These are phyloP conservation scores for Cynara cardunculus DNA, from an alignment of 129 eudicot species.

Conservation along the genomic window DNA sequence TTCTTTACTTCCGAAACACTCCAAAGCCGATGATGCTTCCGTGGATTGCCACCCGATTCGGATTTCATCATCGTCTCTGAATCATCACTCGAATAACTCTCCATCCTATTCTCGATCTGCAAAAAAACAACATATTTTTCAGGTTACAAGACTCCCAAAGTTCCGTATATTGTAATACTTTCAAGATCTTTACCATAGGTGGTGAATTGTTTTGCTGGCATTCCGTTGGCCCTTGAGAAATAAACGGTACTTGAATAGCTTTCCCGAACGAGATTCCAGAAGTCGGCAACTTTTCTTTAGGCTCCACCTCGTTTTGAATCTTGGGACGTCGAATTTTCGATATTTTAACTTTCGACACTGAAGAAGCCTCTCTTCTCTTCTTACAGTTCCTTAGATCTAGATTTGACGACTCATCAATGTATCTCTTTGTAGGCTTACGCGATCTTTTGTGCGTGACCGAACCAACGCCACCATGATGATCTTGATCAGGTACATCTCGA, in stretches of 20 bases:
- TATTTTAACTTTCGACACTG: conserved; percentile 34
- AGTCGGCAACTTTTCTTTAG: conserved; percentile 19
- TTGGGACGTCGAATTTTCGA: conserved; percentile 34
- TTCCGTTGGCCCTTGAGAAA: conserved; percentile 41
- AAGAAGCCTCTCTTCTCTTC: conserved; percentile 41
- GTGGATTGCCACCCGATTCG: conserved; percentile 33
- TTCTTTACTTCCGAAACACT: conserved; percentile 64
- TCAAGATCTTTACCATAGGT: conserved; percentile 24
- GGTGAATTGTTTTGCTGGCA: conserved; percentile 22
- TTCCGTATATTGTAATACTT: neutral
- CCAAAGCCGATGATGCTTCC: conserved; percentile 74
- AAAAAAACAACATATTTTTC: neutral
- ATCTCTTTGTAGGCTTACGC: conserved; percentile 72
- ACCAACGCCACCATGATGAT: conserved; percentile 13
- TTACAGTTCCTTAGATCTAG: conserved; percentile 23
- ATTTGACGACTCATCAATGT: conserved; percentile 60
- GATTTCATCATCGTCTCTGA: conserved; percentile 18
- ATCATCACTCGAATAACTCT: conserved; percentile 34
- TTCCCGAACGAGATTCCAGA: conserved; percentile 41
- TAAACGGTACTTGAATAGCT: conserved; percentile 81
- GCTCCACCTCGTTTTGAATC: conserved; percentile 23
- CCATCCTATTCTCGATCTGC: conserved; percentile 14
- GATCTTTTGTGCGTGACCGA: conserved; percentile 46
- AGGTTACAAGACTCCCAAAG: neutral
- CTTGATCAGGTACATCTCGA: conserved; percentile 33